Evolutionary conservation across 2,329 filamentous ascomycete genomes (phyloP).

Genomic region (Phialophora chinensis): DNA sequence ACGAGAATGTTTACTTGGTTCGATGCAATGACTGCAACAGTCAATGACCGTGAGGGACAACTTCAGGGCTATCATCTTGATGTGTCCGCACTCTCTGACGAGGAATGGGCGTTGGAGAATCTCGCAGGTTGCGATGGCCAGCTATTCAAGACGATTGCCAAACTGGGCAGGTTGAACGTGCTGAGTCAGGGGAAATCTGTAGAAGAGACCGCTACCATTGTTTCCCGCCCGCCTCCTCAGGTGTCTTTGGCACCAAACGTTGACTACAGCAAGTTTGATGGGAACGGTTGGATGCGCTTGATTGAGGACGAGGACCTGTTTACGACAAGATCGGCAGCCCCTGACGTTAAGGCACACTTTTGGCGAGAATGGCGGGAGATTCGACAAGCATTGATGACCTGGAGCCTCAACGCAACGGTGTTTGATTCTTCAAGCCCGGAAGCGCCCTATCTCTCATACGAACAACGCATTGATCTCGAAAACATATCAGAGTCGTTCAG

Average conservation of each 20-base stretch:
- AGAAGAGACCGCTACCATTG: slow-evolving; percentile 34
- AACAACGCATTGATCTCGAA: slow-evolving; percentile 74
- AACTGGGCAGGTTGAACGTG: slow-evolving; percentile 82
- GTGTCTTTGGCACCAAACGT: slow-evolving; percentile 30
- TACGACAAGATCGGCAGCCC: slow-evolving; percentile 44
- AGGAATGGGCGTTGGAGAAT: slow-evolving; percentile 79
- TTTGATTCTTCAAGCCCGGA: slow-evolving; percentile 40
- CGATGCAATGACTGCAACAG: slow-evolving; percentile 87
- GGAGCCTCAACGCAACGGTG: slow-evolving; percentile 71
- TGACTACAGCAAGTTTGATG: slow-evolving; percentile 63
- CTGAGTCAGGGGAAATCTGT: slow-evolving; percentile 70
- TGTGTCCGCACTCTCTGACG: slow-evolving; percentile 67
- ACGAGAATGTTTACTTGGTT: slow-evolving; percentile 93
- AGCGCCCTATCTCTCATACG: slow-evolving; percentile 53
- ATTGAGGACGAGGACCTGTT: slow-evolving; percentile 58
- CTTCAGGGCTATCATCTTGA: slow-evolving; percentile 69
- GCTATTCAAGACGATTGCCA: slow-evolving; percentile 83
- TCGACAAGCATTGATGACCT: slow-evolving; percentile 75
- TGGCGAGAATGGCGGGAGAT: slow-evolving; percentile 79
- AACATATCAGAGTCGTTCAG: slow-evolving; percentile 91
- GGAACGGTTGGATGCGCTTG: slow-evolving; percentile 48
- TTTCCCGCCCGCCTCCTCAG: slow-evolving; percentile 45
- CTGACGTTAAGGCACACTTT: slow-evolving; percentile 67
- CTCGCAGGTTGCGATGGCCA: slow-evolving; percentile 84
- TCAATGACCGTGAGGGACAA: slow-evolving; percentile 89